These are phyloP conservation scores for Hirsutella thompsonii DNA, from an alignment of 2,329 filamentous ascomycete species.

Conservation along the genomic window DNA sequence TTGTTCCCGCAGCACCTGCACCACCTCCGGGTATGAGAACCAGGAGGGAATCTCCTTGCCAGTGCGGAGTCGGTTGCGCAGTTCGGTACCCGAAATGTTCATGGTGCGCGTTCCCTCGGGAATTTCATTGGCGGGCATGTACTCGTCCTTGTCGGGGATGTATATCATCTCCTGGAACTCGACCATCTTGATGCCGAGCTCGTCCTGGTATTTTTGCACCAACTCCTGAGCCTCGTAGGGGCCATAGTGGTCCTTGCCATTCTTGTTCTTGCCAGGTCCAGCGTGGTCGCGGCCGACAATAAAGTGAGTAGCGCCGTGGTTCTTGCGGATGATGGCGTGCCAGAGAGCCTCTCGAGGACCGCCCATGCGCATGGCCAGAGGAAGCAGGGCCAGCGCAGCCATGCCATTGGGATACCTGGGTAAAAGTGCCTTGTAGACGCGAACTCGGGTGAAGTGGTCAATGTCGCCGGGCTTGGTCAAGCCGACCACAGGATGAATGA, in stretches of 20 bases:
- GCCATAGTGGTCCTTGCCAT: conserved; percentile 93
- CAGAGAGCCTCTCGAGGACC: conserved; percentile 96
- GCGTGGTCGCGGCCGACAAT: conserved; percentile 98
- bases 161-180: conserved; percentile 99
- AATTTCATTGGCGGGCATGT: conserved; percentile 86
- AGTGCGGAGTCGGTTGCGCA: conserved; percentile 79
- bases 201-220: conserved; percentile 89
- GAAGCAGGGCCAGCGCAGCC: conserved; percentile 89
- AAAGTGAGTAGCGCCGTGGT: conserved; percentile 97
- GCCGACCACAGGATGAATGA: conserved; percentile 97
- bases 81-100: conserved; percentile 80
- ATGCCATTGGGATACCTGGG: conserved; percentile 98
- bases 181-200: conserved; percentile 97
- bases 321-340: conserved; percentile 99
- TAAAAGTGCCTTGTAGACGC: conserved; percentile 94
- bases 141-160: conserved; percentile 93
- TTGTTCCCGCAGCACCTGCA: conserved; percentile 89
- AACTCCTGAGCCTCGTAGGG: conserved; percentile 95
- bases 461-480: conserved; percentile 99
- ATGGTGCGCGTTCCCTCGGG: conserved; percentile 70
- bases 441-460: conserved; percentile 98
- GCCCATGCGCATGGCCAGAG: conserved; percentile 97
- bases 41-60: conserved; percentile 95
- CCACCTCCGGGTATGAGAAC: conserved; percentile 99
- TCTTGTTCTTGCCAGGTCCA: conserved; percentile 94